phyloP scores from a whole-genome alignment of 2,329 filamentous ascomycete genomes.

The Fusarium hostae region DNA sequence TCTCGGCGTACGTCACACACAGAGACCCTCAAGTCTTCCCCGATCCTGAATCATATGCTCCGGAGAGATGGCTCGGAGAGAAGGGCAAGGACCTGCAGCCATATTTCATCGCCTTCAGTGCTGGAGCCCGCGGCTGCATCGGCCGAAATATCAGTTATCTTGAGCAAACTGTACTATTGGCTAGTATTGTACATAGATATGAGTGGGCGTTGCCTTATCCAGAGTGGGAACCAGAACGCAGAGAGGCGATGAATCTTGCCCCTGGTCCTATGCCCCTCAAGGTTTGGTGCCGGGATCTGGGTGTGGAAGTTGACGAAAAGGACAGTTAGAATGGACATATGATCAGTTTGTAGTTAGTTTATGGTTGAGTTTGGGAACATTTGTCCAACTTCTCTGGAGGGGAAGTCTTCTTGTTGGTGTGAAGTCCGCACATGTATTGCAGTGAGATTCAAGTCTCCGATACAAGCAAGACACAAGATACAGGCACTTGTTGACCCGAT shows the following conservation, averaged over 20 bases:
- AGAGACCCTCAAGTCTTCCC: constrained; percentile 54
- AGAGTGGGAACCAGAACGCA: constrained; percentile 33
- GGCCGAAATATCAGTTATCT: constrained; percentile 55
- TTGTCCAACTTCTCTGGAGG: neutral
- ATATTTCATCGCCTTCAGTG: constrained; percentile 56
- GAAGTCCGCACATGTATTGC: neutral
- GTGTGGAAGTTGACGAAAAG: constrained; percentile 17
- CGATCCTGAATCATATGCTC: constrained; percentile 52
- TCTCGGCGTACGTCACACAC: constrained; percentile 53
- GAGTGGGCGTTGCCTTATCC: constrained; percentile 49
- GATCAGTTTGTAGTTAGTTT: neutral
- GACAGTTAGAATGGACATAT: neutral
- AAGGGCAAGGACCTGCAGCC: constrained; percentile 50
- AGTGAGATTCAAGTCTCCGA: neutral
- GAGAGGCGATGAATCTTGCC: constrained; percentile 39
- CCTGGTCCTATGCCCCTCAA: constrained; percentile 40
- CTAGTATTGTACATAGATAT: constrained; percentile 55
- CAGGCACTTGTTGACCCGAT: neutral
- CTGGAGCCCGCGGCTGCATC: constrained; percentile 55
- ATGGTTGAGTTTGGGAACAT: neutral
- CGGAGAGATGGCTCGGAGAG: constrained; percentile 55
- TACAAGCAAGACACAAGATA: neutral
- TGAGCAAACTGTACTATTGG: constrained; percentile 58
- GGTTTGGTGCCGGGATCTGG: constrained; percentile 37
- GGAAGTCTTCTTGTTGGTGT: neutral